A percentile compares a stretch with the other conserved stretches of the same genome.
Evolutionary conservation across 108 stramenopile genomes (phyloP).

Genomic region (Nitzschia palea): DNA sequence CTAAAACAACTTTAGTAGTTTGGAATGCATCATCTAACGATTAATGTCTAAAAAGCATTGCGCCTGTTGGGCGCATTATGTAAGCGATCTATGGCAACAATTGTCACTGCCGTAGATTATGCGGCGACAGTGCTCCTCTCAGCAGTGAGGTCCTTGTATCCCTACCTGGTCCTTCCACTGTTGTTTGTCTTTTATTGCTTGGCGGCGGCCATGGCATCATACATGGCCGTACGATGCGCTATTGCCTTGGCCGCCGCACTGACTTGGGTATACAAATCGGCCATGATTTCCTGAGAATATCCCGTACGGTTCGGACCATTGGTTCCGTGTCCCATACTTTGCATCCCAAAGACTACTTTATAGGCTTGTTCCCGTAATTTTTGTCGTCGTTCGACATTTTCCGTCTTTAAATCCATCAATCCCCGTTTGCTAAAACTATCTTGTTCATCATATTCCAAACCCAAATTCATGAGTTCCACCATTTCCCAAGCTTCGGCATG

Average conservation of each 20-base stretch:
- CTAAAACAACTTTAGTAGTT: not conserved
- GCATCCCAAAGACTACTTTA: constrained; percentile 37
- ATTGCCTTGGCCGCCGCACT: not conserved
- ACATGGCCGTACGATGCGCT: constrained; percentile 2
- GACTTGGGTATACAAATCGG: constrained; percentile 5
- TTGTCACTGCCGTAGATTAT: no score
- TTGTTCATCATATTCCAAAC: constrained; percentile 29
- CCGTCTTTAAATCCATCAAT: constrained; percentile 26
- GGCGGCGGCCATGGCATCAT: constrained; percentile 17
- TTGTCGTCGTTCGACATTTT: constrained; percentile 31
- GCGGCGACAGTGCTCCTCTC: no score
- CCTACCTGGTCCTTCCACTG: no score
- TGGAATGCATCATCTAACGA: not conserved
- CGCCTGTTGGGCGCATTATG: no score
- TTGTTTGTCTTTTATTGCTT: not conserved
- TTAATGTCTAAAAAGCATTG: not conserved
- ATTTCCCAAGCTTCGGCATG: constrained; percentile 34
- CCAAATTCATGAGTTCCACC: constrained; percentile 36
- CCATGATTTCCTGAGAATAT: constrained; percentile 13
- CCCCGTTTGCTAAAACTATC: constrained; percentile 36
- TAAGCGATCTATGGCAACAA: no score
- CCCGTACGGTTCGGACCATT: not conserved
- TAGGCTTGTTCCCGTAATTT: constrained; percentile 29
- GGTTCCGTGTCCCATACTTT: not conserved
- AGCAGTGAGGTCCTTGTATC: no score